Conservation (phyloP, 2,329 filamentous ascomycete species). For the Didymella keratinophila region DNA sequence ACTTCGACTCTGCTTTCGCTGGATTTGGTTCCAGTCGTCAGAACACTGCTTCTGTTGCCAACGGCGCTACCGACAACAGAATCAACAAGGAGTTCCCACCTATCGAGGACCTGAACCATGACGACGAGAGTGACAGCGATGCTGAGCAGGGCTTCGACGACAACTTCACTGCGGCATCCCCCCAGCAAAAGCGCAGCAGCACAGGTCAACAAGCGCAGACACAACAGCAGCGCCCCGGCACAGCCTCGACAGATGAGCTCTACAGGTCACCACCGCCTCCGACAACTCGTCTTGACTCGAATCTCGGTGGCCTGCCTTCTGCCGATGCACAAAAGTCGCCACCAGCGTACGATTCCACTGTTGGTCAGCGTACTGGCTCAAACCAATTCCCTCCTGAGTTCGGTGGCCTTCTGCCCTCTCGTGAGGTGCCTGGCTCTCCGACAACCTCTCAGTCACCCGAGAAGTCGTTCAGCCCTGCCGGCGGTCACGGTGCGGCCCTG, state of each 20-base stretch:
- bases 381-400: conserved; percentile 64
- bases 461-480: conserved; percentile 47
- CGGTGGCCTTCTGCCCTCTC: conserved; percentile 63
- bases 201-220: conserved; percentile 35
- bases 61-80: conserved; percentile 45
- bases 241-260: conserved; percentile 42
- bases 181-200: conserved; percentile 46
- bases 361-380: conserved; percentile 47
- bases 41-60: conserved; percentile 52
- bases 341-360: conserved; percentile 61
- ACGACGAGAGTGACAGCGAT: conserved; percentile 78
- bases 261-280: conserved; percentile 44
- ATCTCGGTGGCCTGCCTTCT: conserved; percentile 56
- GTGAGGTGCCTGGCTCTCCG: conserved; percentile 60
- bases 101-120: conserved; percentile 82
- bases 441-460: conserved; percentile 49
- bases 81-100: conserved; percentile 89
- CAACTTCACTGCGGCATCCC: conserved; percentile 76
- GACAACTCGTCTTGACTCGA: conserved; percentile 48
- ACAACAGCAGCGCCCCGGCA: conserved; percentile 39
- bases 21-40: conserved; percentile 69
- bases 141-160: conserved; percentile 86
- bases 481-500: conserved; percentile 51
- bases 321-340: conserved; percentile 66
- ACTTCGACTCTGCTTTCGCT: conserved; percentile 86